phyloP scores from a whole-genome alignment of 2,329 filamentous ascomycete genomes.

The Dactylonectria macrodidyma region DNA sequence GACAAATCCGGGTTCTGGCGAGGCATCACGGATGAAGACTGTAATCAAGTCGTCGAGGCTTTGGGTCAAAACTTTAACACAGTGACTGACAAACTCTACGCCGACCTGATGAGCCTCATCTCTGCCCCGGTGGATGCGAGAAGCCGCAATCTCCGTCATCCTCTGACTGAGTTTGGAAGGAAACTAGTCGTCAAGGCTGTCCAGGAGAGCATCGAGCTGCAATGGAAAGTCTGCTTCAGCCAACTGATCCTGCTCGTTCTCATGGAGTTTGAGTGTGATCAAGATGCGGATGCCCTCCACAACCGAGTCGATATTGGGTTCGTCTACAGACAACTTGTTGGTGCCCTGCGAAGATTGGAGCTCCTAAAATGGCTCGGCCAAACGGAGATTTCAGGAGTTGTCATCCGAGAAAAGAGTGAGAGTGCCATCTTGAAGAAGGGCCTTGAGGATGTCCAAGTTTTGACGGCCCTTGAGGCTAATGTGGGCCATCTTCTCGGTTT shows the following conservation, averaged over 20 bases:
- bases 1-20: constrained; percentile 84
- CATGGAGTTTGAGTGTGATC: constrained; percentile 86
- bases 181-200: constrained; percentile 82
- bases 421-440: constrained; percentile 57
- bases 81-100: constrained; percentile 70
- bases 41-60: constrained; percentile 76
- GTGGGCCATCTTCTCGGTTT: constrained; percentile 76
- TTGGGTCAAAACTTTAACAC: constrained; percentile 77
- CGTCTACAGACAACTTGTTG: constrained; percentile 79
- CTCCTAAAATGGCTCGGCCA: constrained; percentile 79
- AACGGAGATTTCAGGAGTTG: constrained; percentile 68
- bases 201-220: constrained; percentile 82
- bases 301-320: constrained; percentile 75
- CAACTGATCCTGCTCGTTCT: constrained; percentile 88
- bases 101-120: constrained; percentile 64
- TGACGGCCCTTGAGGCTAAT: constrained; percentile 73
- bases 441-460: constrained; percentile 62
- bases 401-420: constrained; percentile 57
- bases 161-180: constrained; percentile 82
- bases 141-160: constrained; percentile 62
- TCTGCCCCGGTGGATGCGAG: constrained; percentile 62
- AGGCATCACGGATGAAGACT: constrained; percentile 87
- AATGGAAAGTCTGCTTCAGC: constrained; percentile 83
- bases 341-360: constrained; percentile 80
- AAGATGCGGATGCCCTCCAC: constrained; percentile 76